Evolutionary conservation across 2,329 filamentous ascomycete genomes (phyloP).

Genomic region (Talaromyces sp.): DNA sequence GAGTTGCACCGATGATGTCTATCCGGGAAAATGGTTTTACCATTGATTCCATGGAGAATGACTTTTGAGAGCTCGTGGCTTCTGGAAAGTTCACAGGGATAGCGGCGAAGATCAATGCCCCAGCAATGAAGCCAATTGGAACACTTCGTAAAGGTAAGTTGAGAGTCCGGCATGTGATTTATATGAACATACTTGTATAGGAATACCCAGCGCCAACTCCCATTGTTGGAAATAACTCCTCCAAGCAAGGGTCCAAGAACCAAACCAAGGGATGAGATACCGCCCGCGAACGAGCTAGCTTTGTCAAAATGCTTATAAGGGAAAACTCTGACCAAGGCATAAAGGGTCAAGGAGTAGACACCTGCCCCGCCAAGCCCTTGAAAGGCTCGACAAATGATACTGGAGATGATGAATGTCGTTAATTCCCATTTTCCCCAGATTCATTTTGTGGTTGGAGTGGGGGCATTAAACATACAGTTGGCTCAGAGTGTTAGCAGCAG

Average conservation of each 20-base stretch:
- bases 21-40: background rate
- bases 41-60: background rate
- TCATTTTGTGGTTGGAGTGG: background rate
- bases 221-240: conserved; percentile 57
- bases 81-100: conserved; percentile 15
- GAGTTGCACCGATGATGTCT: background rate
- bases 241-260: conserved; percentile 63
- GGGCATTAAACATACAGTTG: conserved; percentile 31
- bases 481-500: conserved; percentile 37
- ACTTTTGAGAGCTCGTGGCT: background rate
- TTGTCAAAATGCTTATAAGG: conserved; percentile 52
- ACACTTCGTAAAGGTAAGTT: conserved; percentile 6
- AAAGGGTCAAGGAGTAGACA: conserved; percentile 63
- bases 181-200: conserved; percentile 57
- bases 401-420: conserved; percentile 26
- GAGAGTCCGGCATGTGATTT: background rate
- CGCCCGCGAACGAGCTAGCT: conserved; percentile 58
- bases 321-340: conserved; percentile 59
- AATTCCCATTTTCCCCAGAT: no score
- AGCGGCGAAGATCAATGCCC: conserved; percentile 7
- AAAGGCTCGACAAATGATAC: conserved; percentile 52
- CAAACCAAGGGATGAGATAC: conserved; percentile 51
- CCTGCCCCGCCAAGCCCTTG: conserved; percentile 60
- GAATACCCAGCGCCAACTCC: conserved; percentile 63
- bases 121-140: conserved; percentile 16